phyloP scores from a whole-genome alignment of 1,139 yeast species.

The Chernovozyma sophiae-reginae region DNA sequence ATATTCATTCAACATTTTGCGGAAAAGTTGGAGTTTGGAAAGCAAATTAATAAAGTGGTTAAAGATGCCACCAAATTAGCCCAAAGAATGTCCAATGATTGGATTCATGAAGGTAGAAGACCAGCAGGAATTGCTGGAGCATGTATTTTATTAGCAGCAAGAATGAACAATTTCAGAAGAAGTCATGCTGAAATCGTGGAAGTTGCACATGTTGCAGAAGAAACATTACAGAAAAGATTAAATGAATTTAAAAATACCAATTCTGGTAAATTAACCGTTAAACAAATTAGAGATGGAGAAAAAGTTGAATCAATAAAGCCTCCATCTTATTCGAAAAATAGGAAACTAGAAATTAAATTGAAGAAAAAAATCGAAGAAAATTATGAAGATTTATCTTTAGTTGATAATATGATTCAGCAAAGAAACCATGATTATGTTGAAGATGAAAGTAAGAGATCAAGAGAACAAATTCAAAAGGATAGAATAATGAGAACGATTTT shows the following conservation, averaged over 20 bases:
- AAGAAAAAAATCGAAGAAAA: constrained; percentile 24
- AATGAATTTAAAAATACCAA: constrained; percentile 80
- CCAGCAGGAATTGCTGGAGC: constrained; percentile 99
- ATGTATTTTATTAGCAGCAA: constrained; percentile 83
- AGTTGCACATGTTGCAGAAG: constrained; percentile 93
- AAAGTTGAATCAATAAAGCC: constrained; percentile 59
- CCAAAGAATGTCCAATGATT: constrained; percentile 86
- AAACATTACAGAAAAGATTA: constrained; percentile 83
- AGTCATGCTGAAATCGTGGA: constrained; percentile 93
- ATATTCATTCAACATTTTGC: constrained; percentile 92
- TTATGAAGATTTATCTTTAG: constrained; percentile 19
- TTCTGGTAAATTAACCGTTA: constrained; percentile 69
- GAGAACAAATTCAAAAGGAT: constrained; percentile 10
- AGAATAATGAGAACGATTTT: constrained; percentile 17
- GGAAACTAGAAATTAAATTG: constrained; percentile 25
- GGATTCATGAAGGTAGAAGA: constrained; percentile 95
- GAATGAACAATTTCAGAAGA: constrained; percentile 92
- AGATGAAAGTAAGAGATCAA: constrained; percentile 20
- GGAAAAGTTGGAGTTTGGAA: constrained; percentile 75
- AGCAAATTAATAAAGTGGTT: constrained; percentile 66
- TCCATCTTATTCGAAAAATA: constrained; percentile 69
- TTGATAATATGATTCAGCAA: constrained; percentile 34
- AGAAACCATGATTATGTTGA: constrained; percentile 42
- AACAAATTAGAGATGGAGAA: constrained; percentile 56
- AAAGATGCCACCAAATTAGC: constrained; percentile 85